Conservation (phyloP, 192 early-diverging fungal species). For the Dissophora globulifera region DNA sequence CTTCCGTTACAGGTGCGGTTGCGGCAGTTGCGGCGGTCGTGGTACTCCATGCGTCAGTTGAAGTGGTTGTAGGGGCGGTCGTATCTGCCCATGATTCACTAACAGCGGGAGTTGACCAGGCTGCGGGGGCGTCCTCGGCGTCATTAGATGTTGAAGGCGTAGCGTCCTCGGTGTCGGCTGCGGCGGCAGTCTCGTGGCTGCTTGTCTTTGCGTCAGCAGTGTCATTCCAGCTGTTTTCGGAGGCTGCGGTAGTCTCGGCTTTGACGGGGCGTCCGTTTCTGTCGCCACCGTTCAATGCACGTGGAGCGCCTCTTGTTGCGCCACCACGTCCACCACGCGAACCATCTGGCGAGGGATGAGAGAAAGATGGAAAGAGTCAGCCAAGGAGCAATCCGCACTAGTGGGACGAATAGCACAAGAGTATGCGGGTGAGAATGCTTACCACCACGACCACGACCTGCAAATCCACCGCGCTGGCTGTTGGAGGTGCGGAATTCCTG, state of each 20-base stretch:
- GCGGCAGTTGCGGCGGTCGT: slow-evolving; percentile 15
- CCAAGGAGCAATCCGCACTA: too few relatives aligned
- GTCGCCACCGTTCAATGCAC: slow-evolving; percentile 52
- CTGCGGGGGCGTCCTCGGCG: slow-evolving; percentile 3
- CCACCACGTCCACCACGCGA: slow-evolving; percentile 73
- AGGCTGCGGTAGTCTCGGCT: slow-evolving; percentile 2
- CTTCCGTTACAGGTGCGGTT: slow-evolving; percentile 29
- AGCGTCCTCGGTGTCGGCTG: slow-evolving; percentile 6
- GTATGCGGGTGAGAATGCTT: slow-evolving; percentile 4
- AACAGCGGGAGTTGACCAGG: slow-evolving; percentile 13
- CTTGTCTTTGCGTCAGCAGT: slow-evolving; percentile 11
- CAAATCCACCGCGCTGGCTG: slow-evolving; percentile 64
- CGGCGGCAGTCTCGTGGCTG: slow-evolving; percentile 8
- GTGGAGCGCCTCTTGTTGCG: slow-evolving; percentile 54
- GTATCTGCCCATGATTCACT: too few relatives aligned
- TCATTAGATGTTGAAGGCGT: slow-evolving; percentile 28
- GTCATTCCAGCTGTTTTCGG: slow-evolving; percentile 10
- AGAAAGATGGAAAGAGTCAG: not conserved
- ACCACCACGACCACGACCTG: slow-evolving; percentile 74
- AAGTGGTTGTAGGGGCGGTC: slow-evolving; percentile 14
- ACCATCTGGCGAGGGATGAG: slow-evolving; percentile 44
- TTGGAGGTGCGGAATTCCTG: slow-evolving; percentile 53
- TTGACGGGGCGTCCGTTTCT: slow-evolving; percentile 44
- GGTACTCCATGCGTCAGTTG: slow-evolving; percentile 30
- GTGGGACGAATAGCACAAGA: not conserved